Evolutionary conservation across 2,329 filamentous ascomycete genomes (phyloP), one percentile per base, ranked within the genome.

Genomic region (Thyridium curvatum): DNA sequence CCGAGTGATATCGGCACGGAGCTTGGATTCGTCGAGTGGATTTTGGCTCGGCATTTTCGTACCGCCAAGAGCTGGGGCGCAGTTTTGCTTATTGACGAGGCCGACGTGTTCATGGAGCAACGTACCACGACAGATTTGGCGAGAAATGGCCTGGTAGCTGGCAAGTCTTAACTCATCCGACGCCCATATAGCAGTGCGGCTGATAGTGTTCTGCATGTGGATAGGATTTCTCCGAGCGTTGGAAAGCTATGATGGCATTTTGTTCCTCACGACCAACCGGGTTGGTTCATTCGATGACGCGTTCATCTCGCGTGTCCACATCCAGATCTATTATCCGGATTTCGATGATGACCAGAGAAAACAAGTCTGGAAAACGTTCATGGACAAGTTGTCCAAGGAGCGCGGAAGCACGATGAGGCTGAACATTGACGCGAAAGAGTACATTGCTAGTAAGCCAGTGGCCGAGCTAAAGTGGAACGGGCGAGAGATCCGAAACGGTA

Each of bases 191-290:
- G n/a, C n/a, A n/a, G n/a, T n/a, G n/a, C n/a, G n/a, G n/a, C n/a
- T n/a, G n/a, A n/a, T n/a, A n/a, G n/a, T n/a, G n/a, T n/a, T n/a
- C n/a, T n/a, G n/a, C n/a, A n/a, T n/a, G n/a, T n/a, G n/a, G n/a
- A 26, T 10, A 4, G 60, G 61, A 7, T 64, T 64, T 36, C 47
- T 64, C 4, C 51, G 59, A 3, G 48, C 58, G 1, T 40, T 64
- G 4, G 61, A 63, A 43, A 64, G 61, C 45, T 62, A 59, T 34
- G 35, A 43, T 1, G 62, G 62, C 3, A 57, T 64, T 30, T 45
- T 64, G 6, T 60, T 60, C 41, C 51, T 68, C 13, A 68, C 64
- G 1, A 69, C 64, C 7, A 69, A 68, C 46, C 54, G 62, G 6
- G 55, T 66, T 10, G 60, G 60, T 4, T 44, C 50, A 4, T 56